Evolutionary conservation across 257 asterid genomes (phyloP).

Genomic region (Solanum gandarillasii): DNA sequence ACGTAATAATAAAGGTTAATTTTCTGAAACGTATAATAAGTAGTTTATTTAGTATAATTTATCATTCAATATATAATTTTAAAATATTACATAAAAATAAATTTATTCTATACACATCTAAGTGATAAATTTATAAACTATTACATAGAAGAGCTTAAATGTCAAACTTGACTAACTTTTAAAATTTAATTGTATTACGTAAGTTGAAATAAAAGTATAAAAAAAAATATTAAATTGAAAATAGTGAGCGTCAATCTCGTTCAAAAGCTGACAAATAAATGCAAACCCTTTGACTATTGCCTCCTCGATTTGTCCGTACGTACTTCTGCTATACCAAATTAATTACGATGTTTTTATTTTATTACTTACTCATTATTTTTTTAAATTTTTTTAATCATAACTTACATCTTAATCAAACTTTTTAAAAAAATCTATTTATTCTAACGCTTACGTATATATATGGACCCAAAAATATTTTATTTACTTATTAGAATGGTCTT

Average conservation of each 20-base stretch:
- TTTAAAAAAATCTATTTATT: background rate
- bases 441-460: background rate
- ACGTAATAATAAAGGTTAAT: background rate
- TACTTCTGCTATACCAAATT: background rate
- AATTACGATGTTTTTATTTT: background rate
- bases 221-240: background rate
- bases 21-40: background rate
- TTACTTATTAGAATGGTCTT: background rate
- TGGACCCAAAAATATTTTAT: too few relatives aligned
- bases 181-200: background rate
- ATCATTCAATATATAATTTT: background rate
- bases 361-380: background rate
- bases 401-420: background rate
- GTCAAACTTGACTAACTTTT: background rate
- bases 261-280: background rate
- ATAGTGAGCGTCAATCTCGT: background rate
- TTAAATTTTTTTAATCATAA: rapidly evolving
- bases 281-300: background rate
- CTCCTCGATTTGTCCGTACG: background rate
- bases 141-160: too few relatives aligned
- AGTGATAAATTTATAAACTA: background rate
- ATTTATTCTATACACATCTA: background rate
- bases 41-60: background rate
- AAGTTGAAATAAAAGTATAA: background rate
- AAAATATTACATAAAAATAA: background rate